These are phyloP conservation scores for Tuber indicum DNA, from an alignment of 495 filamentous ascomycete genomes.

Conservation along the genomic window DNA sequence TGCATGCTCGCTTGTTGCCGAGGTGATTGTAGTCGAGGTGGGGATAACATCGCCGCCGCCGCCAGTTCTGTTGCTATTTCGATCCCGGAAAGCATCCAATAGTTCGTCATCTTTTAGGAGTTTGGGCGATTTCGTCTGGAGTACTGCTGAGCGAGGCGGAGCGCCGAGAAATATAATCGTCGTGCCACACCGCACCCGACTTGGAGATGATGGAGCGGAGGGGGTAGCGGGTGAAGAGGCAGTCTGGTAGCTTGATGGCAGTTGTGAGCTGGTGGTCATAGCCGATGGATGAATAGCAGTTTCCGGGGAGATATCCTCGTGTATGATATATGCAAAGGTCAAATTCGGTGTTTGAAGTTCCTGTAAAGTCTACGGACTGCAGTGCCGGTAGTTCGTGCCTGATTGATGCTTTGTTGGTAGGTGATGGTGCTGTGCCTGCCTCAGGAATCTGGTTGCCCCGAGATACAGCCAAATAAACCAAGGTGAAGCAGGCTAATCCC, in stretches of 20 bases:
- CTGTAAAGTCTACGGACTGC: not conserved
- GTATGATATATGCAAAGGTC: not conserved
- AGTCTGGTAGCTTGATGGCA: conserved; percentile 31
- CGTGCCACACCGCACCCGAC: conserved; percentile 13
- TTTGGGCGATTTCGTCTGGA: conserved; percentile 4
- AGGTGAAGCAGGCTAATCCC: conserved; percentile 3
- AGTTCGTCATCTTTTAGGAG: conserved; percentile 10
- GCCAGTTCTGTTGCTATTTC: conserved; percentile 9
- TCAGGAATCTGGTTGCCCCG: not conserved
- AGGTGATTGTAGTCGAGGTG: conserved; percentile 8
- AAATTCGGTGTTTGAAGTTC: not conserved
- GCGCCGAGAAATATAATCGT: conserved; percentile 30
- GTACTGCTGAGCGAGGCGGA: conserved; percentile 19
- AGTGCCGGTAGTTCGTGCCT: not conserved
- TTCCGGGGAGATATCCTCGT: conserved; percentile 16
- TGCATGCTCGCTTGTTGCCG: conserved; percentile 25
- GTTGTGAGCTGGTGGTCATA: conserved; percentile 16
- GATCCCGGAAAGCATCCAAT: conserved; percentile 15
- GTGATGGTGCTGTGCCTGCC: not conserved
- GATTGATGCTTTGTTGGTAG: not conserved
- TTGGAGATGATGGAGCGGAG: not conserved
- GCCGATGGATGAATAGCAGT: not conserved
- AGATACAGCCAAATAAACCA: not conserved
- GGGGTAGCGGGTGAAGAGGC: conserved; percentile 9
- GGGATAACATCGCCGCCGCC: conserved; percentile 28